Evolutionary conservation across 2,329 filamentous ascomycete genomes (phyloP), one percentile per base, ranked within the genome.

Genomic region (Seiridium cupressi): DNA sequence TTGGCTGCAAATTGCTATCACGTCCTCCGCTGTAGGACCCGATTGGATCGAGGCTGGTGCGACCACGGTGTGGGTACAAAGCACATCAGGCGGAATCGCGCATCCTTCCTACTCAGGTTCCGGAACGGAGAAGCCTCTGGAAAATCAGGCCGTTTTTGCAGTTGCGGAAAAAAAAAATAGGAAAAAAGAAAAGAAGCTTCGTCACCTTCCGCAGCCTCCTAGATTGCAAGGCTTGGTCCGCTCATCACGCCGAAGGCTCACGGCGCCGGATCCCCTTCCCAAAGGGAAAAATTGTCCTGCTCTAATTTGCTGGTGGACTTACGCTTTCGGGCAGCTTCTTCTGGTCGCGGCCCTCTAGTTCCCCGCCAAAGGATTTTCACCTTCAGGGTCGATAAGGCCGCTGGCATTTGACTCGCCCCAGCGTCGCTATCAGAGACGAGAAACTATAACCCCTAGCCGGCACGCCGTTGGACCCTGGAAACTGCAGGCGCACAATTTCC

Each of bases 51-150:
- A 38, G 47, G 34, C 7, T 10, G 34, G 35, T n/a, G 13, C 42
- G 44, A 51, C 51, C 44, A 44, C 42, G 38, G 51, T 56, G 60
- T 61, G 60, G 60, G 53, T 59, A 59, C 40, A 57, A 57, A 48
- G n/a, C 54, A 57, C 44, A 57, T 57, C 54, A 57, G 54, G 49
- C 49, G 49, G 32, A 53, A 53, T 53, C 35, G 35, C 54, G 54
- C 38, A 32, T 46, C 42, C 54, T 46, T 57, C 54, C 54, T 46
- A 46, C 40, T 51, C 49, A 51, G 49, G 49, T 26, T 26, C 18
- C 32, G n/a, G 2, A 18, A 13, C 26, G 49, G 32, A 36, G 49
- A 51, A 51, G n/a, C 18, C 31, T 51, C 49, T 51, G 49, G 32
- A 51, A 36, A 51, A 31, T 51, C 5, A 51, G 49, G 49, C 34